Base-by-base conservation (phyloP, 306 rosid species). In the Corylus americana region DNA sequence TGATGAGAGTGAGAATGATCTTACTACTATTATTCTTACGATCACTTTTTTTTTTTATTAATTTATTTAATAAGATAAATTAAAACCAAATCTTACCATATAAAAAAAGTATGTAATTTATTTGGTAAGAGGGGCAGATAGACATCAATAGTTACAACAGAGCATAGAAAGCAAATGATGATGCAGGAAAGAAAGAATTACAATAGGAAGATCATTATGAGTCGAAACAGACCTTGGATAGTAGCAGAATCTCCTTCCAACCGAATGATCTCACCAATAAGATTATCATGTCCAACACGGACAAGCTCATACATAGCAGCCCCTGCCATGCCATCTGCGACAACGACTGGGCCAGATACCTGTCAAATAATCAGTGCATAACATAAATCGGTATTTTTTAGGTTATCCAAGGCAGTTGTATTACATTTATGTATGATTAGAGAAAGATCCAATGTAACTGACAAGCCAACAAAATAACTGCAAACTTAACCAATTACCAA, bases 321-420 rank as follows among this genome's bases (percentile, higher is more conserved):
- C 73, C 99, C 99, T n/a, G 83, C 91, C 99, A 96, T 96, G 84
- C 99, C 99, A 91, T 91, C 96, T 0, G 99, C 99, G 55, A 96
- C 88, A 12, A 96, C 98, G 75, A 96, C 99, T 16, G 99, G 99
- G 83, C 99, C 99, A 3, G 99, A 96, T 72, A 96, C 99, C 99
- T 96, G 82, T 54, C 49, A 78, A 76, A 67, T 64, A 35, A 86
- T n/a, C 31, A 53, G 73, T 74, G 75, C 22, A 58, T n/a, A 72
- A 37, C 14, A 14, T 4, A 67, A 39, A 67, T 1, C 7, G 10
- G 1, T 14, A 2, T 16, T 64, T 16, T 66, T 12, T 66, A 17
- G 37, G 14, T 35, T 66, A 66, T 66, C 50, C 8, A 7, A 14
- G 11, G 10, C 27, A 18, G 71, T 39, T 39, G 14, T 7, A 16